Base-by-base conservation (phyloP, 225 moss, liverwort and hornwort genomes). In the Pseudoscleropodium purum region DNA sequence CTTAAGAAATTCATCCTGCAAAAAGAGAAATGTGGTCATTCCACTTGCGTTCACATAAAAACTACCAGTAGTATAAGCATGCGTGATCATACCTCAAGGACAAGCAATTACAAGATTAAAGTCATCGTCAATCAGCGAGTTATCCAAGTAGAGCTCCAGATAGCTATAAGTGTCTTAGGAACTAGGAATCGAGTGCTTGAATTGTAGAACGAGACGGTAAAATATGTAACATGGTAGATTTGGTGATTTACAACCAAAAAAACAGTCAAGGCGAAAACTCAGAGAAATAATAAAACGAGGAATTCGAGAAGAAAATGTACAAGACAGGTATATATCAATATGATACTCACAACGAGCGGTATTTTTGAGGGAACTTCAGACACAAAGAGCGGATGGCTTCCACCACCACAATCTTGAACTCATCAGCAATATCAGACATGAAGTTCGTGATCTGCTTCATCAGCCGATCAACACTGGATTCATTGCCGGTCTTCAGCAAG, bases 371-470 rank as follows among this genome's bases (percentile, higher is more conserved):
- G 37, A 96, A 96, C 86, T 98, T 98, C 81, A 98, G 95, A 88
- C 97, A 98, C 64, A 98, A 90, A 67, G 97, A 98, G 59, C 95
- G 96, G 62, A 98, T 98, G 74, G 97, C 96, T 90, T 98, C 97
- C 73, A 98, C 97, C 85, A 98, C 97, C 84, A 96, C 97, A 89
- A 98, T 98, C 94, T 98, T 98, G 90, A 96, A 98, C 87, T 98
- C 96, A 85, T 98, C 96, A 49, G 96, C 96, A 90, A 98, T 98
- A 65, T 98, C 96, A 39, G 95, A 96, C 97, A 98, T 98, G 91
- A 96, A 98, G 90, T 96, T 98, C 31, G 96, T 95, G 68, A 98
- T 98, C 90, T 96, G 96, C 96, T 98, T 98, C 97, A 96, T 96
- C 76, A 98, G 95, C 39, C 96, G 95, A 92, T 98, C 97, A 84